Conservation (phyloP, 805 yeast species). For the Teunomyces tritomae region DNA sequence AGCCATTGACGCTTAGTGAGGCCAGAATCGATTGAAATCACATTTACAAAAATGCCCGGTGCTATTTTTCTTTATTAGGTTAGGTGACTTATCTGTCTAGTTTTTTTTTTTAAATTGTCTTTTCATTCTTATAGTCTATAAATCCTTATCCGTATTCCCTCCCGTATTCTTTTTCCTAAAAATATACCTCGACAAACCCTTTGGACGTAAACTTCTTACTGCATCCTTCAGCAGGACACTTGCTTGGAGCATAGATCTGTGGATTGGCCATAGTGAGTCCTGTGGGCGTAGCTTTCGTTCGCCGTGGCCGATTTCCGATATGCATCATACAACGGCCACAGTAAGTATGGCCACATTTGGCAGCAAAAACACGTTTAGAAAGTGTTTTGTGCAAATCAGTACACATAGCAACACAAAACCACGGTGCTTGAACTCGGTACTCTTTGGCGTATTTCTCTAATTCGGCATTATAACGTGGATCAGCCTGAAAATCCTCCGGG, state of each 20-base stretch:
- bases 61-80: not conserved
- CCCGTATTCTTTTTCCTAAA: not conserved
- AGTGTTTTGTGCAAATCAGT: constrained; percentile 56
- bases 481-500: constrained; percentile 48
- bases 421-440: constrained; percentile 56
- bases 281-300: constrained; percentile 16
- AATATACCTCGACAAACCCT: constrained; percentile 53
- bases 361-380: constrained; percentile 62
- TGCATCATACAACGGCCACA: constrained; percentile 82
- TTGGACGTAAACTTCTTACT: constrained; percentile 39
- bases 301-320: constrained; percentile 46
- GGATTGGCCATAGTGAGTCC: constrained; percentile 32
- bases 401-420: constrained; percentile 52
- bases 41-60: constrained; percentile 2
- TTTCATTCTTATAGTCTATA: not conserved
- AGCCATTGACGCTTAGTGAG: constrained; percentile 48
- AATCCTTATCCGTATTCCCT: not conserved
- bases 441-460: constrained; percentile 22
- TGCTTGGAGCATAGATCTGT: constrained; percentile 49
- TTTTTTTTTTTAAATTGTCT: not conserved
- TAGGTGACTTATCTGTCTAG: not conserved
- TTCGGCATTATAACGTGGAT: constrained; percentile 26
- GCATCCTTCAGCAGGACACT: constrained; percentile 58
- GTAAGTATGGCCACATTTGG: constrained; percentile 78
- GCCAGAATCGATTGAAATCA: constrained; percentile 40